Evolutionary conservation across 2,329 filamentous ascomycete species (phyloP), one percentile per base, ranked within the genome.

Genomic region (Fusarium incarnatum): DNA sequence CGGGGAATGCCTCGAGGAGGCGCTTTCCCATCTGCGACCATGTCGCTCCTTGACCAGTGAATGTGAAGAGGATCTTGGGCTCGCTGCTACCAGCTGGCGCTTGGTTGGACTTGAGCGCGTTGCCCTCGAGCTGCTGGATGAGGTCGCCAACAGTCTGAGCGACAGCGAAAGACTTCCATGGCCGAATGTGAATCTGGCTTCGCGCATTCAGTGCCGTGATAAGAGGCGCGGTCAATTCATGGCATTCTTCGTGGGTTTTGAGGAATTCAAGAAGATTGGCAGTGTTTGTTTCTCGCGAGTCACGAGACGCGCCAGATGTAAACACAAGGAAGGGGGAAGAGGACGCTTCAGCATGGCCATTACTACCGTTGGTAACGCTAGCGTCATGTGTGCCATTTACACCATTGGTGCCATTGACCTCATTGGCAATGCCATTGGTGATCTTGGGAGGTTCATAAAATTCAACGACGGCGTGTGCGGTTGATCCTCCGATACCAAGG

Each of bases 401-500:
- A 6, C n/a, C n/a, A 13, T 60, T 25, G 2, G 4, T 2, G 3
- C 5, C 56, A 2, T 61, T 45, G 10, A 10, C 1, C 2, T 40
- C 45, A 30, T 69, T 46, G 22, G 25, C 11, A 6, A 27, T 25
- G 1, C 46, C 46, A 8, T 65, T 63, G 6, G 58, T 50, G 6
- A 59, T 2, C 25, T 59, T 50, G 22, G 60, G 54, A 1, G 71
- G 57, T 5, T 72, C 50, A 16, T 73, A 73, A 11, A 70, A 70
- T 52, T 79, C 77, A 49, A 85, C 64, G 16, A 85, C 80, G 6
- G 77, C 75, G 61, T 85, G 83, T 0, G 79, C 80, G 61, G 84
- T 85, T 18, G 80, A 80, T 41, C 83, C 83, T 18, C 83, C 83
- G 25, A 82, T 84, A 3, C 83, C 83, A 58, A 84, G 70, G 3